phyloP scores from a whole-genome alignment of 768 basidiomycete genomes.

The Kwoniella europaea region DNA sequence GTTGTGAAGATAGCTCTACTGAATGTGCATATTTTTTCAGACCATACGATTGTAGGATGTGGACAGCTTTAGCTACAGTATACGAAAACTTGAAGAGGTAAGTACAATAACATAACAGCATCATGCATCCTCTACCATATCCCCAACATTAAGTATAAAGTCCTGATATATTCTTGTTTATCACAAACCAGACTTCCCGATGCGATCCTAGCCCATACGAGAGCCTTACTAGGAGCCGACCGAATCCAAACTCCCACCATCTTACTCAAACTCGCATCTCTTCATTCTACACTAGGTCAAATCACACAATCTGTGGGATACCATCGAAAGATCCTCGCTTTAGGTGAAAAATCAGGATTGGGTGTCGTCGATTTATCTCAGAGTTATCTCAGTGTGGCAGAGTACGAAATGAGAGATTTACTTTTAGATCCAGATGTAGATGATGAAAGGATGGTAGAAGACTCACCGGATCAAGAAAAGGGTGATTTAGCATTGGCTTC shows the following conservation, averaged over 20 bases:
- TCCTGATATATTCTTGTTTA: background rate
- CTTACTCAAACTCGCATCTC: slow-evolving; percentile 51
- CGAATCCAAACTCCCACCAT: slow-evolving; percentile 50
- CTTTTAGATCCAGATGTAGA: slow-evolving; percentile 12
- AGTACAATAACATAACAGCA: slow-evolving; percentile 32
- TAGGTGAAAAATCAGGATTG: slow-evolving; percentile 58
- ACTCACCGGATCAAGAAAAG: slow-evolving; percentile 28
- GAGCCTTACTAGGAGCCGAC: slow-evolving; percentile 67
- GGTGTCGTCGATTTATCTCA: slow-evolving; percentile 78
- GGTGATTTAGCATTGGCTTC: slow-evolving; percentile 66
- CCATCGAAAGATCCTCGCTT: slow-evolving; percentile 64
- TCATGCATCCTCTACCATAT: too few relatives aligned
- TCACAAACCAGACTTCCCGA: slow-evolving; percentile 69
- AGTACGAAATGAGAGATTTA: slow-evolving; percentile 66
- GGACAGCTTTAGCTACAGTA: slow-evolving; percentile 92
- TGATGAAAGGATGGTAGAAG: background rate
- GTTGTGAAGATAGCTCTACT: background rate
- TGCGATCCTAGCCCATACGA: slow-evolving; percentile 88
- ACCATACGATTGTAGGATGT: slow-evolving; percentile 93
- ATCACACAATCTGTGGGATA: slow-evolving; percentile 77
- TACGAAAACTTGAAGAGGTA: slow-evolving; percentile 90
- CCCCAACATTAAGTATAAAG: background rate
- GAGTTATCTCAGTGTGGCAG: slow-evolving; percentile 83
- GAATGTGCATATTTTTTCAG: slow-evolving; percentile 59
- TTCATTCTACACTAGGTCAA: slow-evolving; percentile 44